These are phyloP conservation scores for Adansonia madagascariensis DNA, from an alignment of 441 rosid species.

Conservation along the genomic window DNA sequence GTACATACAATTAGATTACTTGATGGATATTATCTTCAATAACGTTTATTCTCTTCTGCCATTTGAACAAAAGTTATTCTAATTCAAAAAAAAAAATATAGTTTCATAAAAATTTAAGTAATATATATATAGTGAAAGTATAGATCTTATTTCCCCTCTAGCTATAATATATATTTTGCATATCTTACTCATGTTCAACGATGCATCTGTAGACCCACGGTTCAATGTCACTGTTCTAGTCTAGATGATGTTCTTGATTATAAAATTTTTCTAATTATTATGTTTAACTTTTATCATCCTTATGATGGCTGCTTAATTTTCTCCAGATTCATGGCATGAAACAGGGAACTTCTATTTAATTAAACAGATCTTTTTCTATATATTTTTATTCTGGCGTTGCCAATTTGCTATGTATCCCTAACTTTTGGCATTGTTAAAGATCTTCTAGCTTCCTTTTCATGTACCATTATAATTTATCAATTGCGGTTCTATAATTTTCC, in stretches of 20 bases:
- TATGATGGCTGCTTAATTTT: constrained; percentile 21
- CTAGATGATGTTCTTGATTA: not conserved
- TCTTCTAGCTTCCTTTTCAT: not conserved
- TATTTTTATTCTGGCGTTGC: not conserved
- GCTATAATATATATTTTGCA: not conserved
- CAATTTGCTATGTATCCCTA: not conserved
- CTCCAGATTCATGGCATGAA: not conserved
- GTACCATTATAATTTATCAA: constrained; percentile 41
- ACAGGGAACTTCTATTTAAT: not conserved
- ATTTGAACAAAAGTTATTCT: too few relatives aligned
- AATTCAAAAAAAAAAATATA: too few relatives aligned
- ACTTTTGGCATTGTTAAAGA: constrained; percentile 24
- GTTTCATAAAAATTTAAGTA: too few relatives aligned
- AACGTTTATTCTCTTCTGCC: too few relatives aligned
- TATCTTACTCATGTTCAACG: not conserved
- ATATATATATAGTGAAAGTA: too few relatives aligned
- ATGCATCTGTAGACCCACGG: not conserved
- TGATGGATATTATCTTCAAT: too few relatives aligned
- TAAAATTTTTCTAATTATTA: not conserved
- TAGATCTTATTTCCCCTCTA: too few relatives aligned
- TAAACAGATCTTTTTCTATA: not conserved
- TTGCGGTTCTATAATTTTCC: constrained; percentile 27
- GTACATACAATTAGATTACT: too few relatives aligned
- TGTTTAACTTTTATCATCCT: constrained; percentile 10
- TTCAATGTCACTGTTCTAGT: not conserved